Conservation (phyloP, 768 basidiomycete genomes). For the Crucibulum laeve region DNA sequence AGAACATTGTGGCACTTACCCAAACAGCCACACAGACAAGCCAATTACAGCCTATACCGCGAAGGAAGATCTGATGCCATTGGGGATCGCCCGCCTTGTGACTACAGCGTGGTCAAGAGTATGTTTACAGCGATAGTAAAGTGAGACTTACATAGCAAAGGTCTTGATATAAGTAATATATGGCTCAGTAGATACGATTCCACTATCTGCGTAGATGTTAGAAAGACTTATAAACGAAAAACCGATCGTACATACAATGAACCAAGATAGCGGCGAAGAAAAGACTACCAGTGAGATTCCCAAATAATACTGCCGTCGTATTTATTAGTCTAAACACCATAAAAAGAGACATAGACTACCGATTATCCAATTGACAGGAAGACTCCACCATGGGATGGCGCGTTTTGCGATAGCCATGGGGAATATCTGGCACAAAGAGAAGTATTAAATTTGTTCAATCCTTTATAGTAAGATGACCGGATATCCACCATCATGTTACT, state of each 20-base stretch:
- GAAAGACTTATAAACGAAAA: background rate
- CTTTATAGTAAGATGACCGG: background rate
- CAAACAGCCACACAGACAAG: constrained; percentile 70
- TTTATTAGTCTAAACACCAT: background rate
- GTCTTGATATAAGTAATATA: constrained; percentile 47
- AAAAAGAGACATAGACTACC: constrained; percentile 31
- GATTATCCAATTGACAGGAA: constrained; percentile 65
- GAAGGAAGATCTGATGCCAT: constrained; percentile 71
- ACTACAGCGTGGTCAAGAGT: constrained; percentile 23
- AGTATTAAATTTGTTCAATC: background rate
- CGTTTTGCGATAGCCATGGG: constrained; percentile 65
- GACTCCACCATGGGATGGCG: constrained; percentile 65
- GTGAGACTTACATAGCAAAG: constrained; percentile 53
- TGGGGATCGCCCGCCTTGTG: constrained; percentile 59
- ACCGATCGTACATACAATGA: constrained; percentile 45
- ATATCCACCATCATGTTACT: constrained; percentile 69
- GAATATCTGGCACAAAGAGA: constrained; percentile 39
- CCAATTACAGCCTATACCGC: constrained; percentile 78
- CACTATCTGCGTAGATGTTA: constrained; percentile 39
- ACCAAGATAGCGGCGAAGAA: constrained; percentile 68
- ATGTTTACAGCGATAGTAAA: background rate
- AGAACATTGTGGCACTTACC: constrained; percentile 34
- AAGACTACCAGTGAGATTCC: constrained; percentile 64
- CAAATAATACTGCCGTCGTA: constrained; percentile 49
- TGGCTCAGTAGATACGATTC: constrained; percentile 53